phyloP scores from a whole-genome alignment of 495 filamentous ascomycete genomes.

The Penicillium fimorum region DNA sequence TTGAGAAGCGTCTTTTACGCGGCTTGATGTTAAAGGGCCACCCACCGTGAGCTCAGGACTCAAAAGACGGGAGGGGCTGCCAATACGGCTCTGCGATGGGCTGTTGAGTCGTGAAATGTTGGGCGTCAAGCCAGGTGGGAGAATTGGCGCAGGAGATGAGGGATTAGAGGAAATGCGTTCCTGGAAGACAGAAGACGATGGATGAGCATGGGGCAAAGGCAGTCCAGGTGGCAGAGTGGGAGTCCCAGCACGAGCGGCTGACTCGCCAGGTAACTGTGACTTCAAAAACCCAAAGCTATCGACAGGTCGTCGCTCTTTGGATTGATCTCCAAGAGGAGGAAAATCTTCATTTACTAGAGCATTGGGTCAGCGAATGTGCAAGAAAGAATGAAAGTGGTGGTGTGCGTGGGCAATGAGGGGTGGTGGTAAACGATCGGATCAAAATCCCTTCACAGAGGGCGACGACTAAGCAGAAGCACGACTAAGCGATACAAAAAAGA shows the following conservation, averaged over 20 bases:
- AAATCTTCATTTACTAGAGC: slow-evolving; percentile 52
- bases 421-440: slow-evolving; percentile 6
- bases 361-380: slow-evolving; percentile 25
- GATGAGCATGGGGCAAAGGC: slow-evolving; percentile 54
- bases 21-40: slow-evolving; percentile 16
- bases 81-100: slow-evolving; percentile 28
- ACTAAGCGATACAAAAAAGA: slow-evolving; percentile 33
- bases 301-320: slow-evolving; percentile 37
- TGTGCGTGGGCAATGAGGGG: slow-evolving; percentile 8
- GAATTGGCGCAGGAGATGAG: slow-evolving; percentile 31
- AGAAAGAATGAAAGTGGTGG: slow-evolving; percentile 17
- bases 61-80: slow-evolving; percentile 23
- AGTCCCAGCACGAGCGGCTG: slow-evolving; percentile 47
- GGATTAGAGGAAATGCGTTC: slow-evolving; percentile 36
- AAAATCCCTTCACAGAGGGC: slow-evolving; percentile 10
- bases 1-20: slow-evolving; percentile 37
- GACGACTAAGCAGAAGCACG: slow-evolving; percentile 11
- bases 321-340: slow-evolving; percentile 44
- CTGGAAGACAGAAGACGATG: slow-evolving; percentile 42
- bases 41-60: slow-evolving; percentile 18
- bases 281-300: slow-evolving; percentile 48
- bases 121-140: slow-evolving; percentile 33
- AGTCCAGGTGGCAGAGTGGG: slow-evolving; percentile 68
- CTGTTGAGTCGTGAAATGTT: slow-evolving; percentile 31
- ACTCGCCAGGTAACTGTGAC: slow-evolving; percentile 39